Percentiles rank a stretch among this genome's conserved stretches.
Conservation (phyloP, 805 yeast genomes). For the Jamesozyma gamospora region DNA sequence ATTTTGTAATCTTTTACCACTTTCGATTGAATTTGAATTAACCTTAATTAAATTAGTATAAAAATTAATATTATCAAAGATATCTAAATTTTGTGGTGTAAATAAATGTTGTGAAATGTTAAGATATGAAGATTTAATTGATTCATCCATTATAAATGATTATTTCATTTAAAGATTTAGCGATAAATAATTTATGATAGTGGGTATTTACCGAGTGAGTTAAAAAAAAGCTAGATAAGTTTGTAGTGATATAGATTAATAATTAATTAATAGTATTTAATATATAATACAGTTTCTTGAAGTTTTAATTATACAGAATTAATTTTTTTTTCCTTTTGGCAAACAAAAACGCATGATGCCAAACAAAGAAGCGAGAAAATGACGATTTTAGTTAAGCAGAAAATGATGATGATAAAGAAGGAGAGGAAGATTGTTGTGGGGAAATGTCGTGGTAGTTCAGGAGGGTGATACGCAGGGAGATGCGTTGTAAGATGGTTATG, state of each 20-base stretch:
- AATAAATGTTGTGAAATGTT: conserved; percentile 27
- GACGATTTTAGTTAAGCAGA: too few species aligned
- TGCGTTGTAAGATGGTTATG: conserved; percentile 27
- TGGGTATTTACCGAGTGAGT: too few species aligned
- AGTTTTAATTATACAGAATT: not conserved
- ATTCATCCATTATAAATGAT: too few species aligned
- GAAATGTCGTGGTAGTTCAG: not conserved
- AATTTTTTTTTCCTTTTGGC: too few species aligned
- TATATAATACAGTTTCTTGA: not conserved
- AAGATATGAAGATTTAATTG: not conserved
- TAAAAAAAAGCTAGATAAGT: too few species aligned
- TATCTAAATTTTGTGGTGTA: conserved; percentile 23
- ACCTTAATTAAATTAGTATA: conserved; percentile 21
- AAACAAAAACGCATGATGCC: too few species aligned
- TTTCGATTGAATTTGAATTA: conserved; percentile 18
- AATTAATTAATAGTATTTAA: too few species aligned
- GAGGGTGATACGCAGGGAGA: conserved; percentile 22
- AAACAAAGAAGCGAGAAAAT: not conserved
- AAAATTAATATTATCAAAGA: conserved; percentile 24
- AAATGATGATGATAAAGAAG: not conserved
- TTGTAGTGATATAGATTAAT: too few species aligned
- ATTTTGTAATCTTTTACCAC: conserved; percentile 28
- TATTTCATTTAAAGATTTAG: too few species aligned
- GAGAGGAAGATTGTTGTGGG: too few species aligned
- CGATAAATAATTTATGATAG: too few species aligned